Base-by-base conservation (phyloP, 1,284 basidiomycete species). In the Puccinia horiana region DNA sequence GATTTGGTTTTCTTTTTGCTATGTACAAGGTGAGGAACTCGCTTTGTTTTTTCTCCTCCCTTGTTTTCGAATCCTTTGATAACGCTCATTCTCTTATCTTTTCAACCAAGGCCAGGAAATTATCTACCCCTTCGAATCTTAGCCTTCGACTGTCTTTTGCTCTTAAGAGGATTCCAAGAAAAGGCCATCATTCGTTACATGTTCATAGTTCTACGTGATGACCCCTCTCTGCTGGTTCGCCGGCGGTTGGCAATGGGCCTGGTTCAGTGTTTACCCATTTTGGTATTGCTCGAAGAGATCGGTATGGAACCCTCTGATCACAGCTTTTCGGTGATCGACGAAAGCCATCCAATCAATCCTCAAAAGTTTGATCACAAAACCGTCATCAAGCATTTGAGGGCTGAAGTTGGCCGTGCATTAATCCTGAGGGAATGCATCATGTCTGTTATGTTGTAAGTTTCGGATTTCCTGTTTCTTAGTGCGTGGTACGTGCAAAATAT, bases 71-170 rank as follows among this genome's bases (percentile, higher is more conserved):
- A n/a, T n/a, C 54, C 54, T 42, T 37, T 12, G 32, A 65, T 6
- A 54, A 52, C 40, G 32, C 11, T 47, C 23, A 49, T 14, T 29
- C 69, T 35, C 42, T 18, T 20, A 47, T 49, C 70, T n/a, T 32
- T 70, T 44, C 76, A 65, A 61, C 84, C 23, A 84, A 95, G 95
- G 32, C 94, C 96, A 87, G 96, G 95, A 63, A 97, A 97, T 86
- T 96, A 93, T 85, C 92, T 92, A 5, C 93, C 95, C 85, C 92
- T 99, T 47, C 93, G 97, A 42, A 90, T 95, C 75, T 91, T 93
- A 2, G 96, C 97, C 2, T 96, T 99, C 85, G 95, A 99, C 86
- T 93, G 93, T 29, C 90, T 99, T 4, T 92, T 99, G 87, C 89
- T 98, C 82, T 93, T 94, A 70, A 94, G 93, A 86, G 88, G 88